Evolutionary conservation across 2,329 filamentous ascomycete species (phyloP), one percentile per base, ranked within the genome.

Genomic region (Colletotrichum shisoi): DNA sequence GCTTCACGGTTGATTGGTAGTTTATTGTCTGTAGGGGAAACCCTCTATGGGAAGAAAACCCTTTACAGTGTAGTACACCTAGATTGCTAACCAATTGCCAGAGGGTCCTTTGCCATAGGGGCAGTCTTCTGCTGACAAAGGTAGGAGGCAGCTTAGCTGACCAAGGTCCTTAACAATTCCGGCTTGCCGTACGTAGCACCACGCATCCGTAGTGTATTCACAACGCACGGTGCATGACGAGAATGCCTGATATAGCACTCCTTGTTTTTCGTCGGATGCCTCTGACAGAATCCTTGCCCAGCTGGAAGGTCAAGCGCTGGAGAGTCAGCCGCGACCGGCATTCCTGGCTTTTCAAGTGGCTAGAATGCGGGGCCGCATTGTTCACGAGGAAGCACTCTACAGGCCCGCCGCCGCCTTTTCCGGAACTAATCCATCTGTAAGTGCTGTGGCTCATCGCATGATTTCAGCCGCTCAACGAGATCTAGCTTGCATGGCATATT

Each of bases 391-490:
- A 49, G 21, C 61, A 54, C 49, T 65, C 57, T 68, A 65, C 61
- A 68, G 12, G 60, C 49, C 49, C 56, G 54, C 56, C 49, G 44
- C 40, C 61, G 56, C 49, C 52, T 64, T 42, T 31, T 65, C 34
- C 27, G 24, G 49, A 53, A 54, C 54, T 27, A 53, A 17, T 19
- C 17, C 11, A n/a, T 7, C 4, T 19, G 44, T 9, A n/a, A 40
- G 21, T 37, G 27, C 34, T 56, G 34, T 49, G 39, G 56, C 42
- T 60, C 40, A 31, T 60, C 49, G 54, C 65, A 65, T 68, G 61
- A 65, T 57, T 57, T 65, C 61, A 65, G 61, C 61, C 61, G 65
- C 65, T 65, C 56, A 42, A 64, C 61, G 31, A 45, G 62, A 60
- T 24, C 48, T 27, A 45, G 58, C 54, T 51, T 45, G 54, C 49